Conservation (phyloP, 1,139 yeast genomes). For the Zygosaccharomyces sapae region DNA sequence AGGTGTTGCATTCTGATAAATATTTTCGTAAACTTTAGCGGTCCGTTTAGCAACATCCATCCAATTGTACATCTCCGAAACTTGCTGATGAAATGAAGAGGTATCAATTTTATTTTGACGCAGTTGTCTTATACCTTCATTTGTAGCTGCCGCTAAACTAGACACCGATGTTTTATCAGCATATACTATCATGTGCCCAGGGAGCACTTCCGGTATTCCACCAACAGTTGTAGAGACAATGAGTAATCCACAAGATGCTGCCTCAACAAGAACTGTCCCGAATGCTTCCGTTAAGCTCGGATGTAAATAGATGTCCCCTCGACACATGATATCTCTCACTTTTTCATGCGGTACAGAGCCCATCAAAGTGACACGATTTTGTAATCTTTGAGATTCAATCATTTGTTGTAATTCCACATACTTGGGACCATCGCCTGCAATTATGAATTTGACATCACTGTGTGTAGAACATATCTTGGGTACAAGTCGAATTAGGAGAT, state of each 20-base stretch:
- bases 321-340: slow-evolving; percentile 87
- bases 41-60: slow-evolving; percentile 81
- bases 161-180: slow-evolving; percentile 79
- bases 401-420: slow-evolving; percentile 91
- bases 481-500: slow-evolving; percentile 74
- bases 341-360: slow-evolving; percentile 91
- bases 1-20: slow-evolving; percentile 30
- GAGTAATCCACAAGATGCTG: slow-evolving; percentile 90
- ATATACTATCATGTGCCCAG: slow-evolving; percentile 87
- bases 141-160: slow-evolving; percentile 65
- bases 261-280: slow-evolving; percentile 96
- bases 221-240: slow-evolving; percentile 97
- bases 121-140: slow-evolving; percentile 58
- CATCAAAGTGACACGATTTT: slow-evolving; percentile 78
- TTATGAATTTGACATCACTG: slow-evolving; percentile 66
- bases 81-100: slow-evolving; percentile 69
- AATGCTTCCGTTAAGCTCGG: slow-evolving; percentile 96
- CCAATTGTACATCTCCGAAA: slow-evolving; percentile 90
- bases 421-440: slow-evolving; percentile 98
- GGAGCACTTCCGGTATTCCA: slow-evolving; percentile 95
- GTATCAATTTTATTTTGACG: slow-evolving; percentile 63
- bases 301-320: slow-evolving; percentile 90
- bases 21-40: slow-evolving; percentile 70
- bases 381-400: slow-evolving; percentile 81
- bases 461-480: slow-evolving; percentile 72